These are phyloP conservation scores for Fraxinus cuspidata DNA, from an alignment of 257 asterid species.

Conservation along the genomic window DNA sequence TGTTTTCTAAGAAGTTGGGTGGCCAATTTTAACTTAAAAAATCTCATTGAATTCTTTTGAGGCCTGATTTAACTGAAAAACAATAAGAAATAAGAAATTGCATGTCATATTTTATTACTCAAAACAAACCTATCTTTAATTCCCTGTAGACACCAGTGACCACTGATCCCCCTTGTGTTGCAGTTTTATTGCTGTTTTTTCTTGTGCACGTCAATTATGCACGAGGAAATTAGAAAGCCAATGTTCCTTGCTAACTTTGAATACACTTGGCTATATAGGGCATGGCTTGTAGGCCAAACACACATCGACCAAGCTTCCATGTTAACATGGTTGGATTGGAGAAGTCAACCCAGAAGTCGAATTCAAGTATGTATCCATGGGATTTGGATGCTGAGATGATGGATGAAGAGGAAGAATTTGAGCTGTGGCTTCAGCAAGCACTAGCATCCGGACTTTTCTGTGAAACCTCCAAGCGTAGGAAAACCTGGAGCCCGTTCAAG, in stretches of 20 bases:
- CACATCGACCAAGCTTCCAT: constrained; percentile 96
- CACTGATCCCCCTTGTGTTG: background rate
- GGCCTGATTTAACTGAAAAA: too few species aligned
- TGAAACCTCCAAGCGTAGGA: constrained; percentile 85
- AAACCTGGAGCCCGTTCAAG: constrained; percentile 99
- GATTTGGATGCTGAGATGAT: constrained; percentile 93
- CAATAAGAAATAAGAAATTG: too few species aligned
- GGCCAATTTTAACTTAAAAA: too few species aligned
- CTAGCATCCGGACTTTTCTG: constrained; percentile 92
- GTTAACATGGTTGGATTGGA: constrained; percentile 99
- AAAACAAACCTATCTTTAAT: too few species aligned
- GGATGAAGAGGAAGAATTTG: constrained; percentile 96
- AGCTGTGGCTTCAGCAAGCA: constrained; percentile 96
- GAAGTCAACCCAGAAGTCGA: constrained; percentile 72
- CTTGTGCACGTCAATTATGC: background rate
- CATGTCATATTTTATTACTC: too few species aligned
- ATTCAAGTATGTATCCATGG: constrained; percentile 88
- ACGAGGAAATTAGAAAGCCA: background rate
- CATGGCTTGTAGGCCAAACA: constrained; percentile 95
- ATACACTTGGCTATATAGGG: constrained; percentile 51
- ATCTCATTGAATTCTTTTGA: too few species aligned
- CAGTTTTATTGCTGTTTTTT: background rate
- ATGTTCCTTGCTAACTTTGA: background rate
- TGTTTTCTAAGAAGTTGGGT: too few species aligned
- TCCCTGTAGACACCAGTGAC: too few species aligned